These are phyloP conservation scores for Colletotrichum orchidophilum DNA, from an alignment of 2,329 filamentous ascomycete species.

Conservation along the genomic window DNA sequence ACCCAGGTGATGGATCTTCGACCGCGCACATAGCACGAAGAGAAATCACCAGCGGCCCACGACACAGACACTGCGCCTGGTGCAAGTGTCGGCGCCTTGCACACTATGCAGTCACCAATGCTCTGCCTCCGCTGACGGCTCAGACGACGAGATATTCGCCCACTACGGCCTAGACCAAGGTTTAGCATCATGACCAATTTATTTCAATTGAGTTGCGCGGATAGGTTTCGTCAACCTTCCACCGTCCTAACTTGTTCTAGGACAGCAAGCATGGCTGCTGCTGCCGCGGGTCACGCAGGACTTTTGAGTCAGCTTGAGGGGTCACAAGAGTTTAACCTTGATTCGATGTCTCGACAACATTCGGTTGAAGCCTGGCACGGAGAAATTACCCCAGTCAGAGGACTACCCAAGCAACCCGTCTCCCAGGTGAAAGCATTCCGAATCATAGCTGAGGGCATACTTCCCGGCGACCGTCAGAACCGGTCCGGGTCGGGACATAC, in stretches of 20 bases:
- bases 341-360: slow-evolving; percentile 13
- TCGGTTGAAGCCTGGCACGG: background rate
- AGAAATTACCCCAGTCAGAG: background rate
- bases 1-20: no score
- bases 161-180: background rate
- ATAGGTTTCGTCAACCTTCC: slow-evolving; percentile 19
- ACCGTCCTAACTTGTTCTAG: slow-evolving; percentile 25
- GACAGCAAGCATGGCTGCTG: slow-evolving; percentile 16
- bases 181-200: background rate
- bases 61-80: background rate
- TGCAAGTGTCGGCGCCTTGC: background rate
- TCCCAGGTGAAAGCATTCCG: slow-evolving; percentile 6
- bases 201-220: background rate
- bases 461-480: background rate
- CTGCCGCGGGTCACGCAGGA: slow-evolving; percentile 2
- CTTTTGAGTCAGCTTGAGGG: background rate
- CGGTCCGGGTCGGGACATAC: background rate
- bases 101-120: background rate
- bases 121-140: background rate
- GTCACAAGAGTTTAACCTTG: slow-evolving; percentile 19
- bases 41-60: no score
- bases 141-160: background rate
- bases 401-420: background rate
- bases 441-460: background rate
- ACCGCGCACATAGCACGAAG: background rate